These are phyloP conservation scores for Tuber melanosporum DNA, from an alignment of 495 filamentous ascomycete genomes.

Conservation along the genomic window DNA sequence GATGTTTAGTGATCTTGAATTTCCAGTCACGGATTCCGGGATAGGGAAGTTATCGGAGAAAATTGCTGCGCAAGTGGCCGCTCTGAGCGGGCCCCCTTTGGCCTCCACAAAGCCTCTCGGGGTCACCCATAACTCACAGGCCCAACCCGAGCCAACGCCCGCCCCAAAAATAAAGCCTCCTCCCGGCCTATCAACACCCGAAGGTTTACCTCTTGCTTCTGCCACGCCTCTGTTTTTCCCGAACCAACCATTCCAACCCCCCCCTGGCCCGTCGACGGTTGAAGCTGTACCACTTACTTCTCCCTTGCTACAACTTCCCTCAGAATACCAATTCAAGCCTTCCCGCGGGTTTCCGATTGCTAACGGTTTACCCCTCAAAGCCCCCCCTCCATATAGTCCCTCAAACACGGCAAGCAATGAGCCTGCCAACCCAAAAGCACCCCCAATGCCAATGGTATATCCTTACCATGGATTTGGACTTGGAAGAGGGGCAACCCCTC, in stretches of 20 bases:
- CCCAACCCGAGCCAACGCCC: not conserved
- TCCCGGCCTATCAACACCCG: conserved; percentile 7
- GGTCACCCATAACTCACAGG: not conserved
- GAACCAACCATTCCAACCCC: not conserved
- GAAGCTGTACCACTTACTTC: not conserved
- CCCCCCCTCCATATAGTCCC: conserved; percentile 6
- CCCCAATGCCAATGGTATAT: not conserved
- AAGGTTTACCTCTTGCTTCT: not conserved
- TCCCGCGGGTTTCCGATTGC: not conserved
- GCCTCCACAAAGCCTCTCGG: not conserved
- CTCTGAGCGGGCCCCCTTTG: not conserved
- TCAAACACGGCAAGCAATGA: not conserved
- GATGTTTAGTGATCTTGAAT: conserved; percentile 5
- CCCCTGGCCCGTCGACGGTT: not conserved
- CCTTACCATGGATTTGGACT: not conserved
- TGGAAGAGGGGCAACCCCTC: not conserved
- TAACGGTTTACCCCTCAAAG: conserved; percentile 10
- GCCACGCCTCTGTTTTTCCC: not conserved
- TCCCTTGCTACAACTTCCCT: not conserved
- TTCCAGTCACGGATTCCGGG: conserved; percentile 7
- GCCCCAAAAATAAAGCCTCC: conserved; percentile 1
- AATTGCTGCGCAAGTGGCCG: not conserved
- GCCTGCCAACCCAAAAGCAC: not conserved
- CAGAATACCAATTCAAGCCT: not conserved
- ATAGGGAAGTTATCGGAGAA: not conserved